phyloP scores from a whole-genome alignment of 1,284 basidiomycete genomes.

The Pulveroboletus sp. region DNA sequence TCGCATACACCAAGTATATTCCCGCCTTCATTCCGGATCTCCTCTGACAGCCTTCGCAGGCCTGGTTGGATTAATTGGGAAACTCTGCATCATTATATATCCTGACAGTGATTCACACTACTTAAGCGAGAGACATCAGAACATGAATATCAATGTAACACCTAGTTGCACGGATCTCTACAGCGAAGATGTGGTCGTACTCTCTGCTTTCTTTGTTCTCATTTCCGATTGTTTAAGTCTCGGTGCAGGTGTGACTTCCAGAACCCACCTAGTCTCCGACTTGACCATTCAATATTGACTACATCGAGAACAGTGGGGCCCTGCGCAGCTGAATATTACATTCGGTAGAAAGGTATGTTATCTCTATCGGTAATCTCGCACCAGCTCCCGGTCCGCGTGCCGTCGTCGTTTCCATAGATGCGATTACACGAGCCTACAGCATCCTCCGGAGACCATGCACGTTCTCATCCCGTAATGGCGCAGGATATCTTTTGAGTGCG shows the following conservation, averaged over 20 bases:
- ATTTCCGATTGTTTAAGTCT: constrained; percentile 14
- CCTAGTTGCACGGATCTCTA: constrained; percentile 12
- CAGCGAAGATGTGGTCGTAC: not conserved
- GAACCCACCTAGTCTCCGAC: not conserved
- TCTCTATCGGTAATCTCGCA: not conserved
- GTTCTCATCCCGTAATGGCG: not conserved
- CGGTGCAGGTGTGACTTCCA: constrained; percentile 2
- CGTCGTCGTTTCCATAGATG: not conserved
- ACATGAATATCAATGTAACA: not conserved
- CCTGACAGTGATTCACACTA: constrained; percentile 4
- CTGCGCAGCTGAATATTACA: not conserved
- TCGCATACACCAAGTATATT: constrained; percentile 13
- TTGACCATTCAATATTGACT: not conserved
- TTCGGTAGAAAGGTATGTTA: not conserved
- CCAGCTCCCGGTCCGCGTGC: not conserved
- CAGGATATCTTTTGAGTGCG: not conserved
- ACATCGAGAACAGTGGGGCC: not conserved
- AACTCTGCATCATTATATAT: constrained; percentile 4
- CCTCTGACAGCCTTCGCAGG: constrained; percentile 20
- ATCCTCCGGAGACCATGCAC: not conserved
- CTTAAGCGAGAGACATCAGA: constrained; percentile 6
- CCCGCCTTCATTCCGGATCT: constrained; percentile 9
- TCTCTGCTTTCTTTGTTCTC: not conserved
- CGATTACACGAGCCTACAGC: not conserved
- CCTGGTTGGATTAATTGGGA: constrained; percentile 2